phyloP scores from a whole-genome alignment of 1,284 basidiomycete genomes.

The Cystobasidium sp. region DNA sequence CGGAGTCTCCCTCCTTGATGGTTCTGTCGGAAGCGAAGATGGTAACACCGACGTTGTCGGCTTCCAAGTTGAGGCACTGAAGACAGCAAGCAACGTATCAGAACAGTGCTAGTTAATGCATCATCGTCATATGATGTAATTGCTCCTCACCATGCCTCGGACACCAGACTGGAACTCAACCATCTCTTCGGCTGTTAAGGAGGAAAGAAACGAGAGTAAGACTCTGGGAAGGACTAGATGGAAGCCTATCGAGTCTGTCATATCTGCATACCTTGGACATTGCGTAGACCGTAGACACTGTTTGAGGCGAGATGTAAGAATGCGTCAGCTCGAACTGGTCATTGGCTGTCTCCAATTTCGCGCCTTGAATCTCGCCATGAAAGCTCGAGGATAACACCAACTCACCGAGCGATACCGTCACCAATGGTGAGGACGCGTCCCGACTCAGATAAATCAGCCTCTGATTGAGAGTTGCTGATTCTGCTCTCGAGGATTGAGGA shows the following conservation, averaged over 20 bases:
- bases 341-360: background rate
- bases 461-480: constrained; percentile 87
- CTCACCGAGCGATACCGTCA: constrained; percentile 90
- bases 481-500: constrained; percentile 98
- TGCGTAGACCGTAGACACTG: constrained; percentile 82
- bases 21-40: constrained; percentile 99
- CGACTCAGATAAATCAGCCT: constrained; percentile 89
- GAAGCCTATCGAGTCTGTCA: background rate
- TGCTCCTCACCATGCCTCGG: constrained; percentile 55
- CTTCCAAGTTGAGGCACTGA: constrained; percentile 94
- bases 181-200: constrained; percentile 91
- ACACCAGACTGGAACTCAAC: constrained; percentile 99
- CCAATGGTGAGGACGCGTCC: constrained; percentile 98
- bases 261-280: constrained; percentile 76
- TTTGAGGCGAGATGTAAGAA: constrained; percentile 19
- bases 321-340: constrained; percentile 2
- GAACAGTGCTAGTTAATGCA: background rate
- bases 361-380: background rate
- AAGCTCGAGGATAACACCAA: background rate
- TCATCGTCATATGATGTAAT: background rate
- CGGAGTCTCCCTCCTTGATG: constrained; percentile 99
- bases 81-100: constrained; percentile 64
- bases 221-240: background rate
- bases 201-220: constrained; percentile 8
- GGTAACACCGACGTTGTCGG: constrained; percentile 99